phyloP scores from a whole-genome alignment of 441 rosid species.

The Dalechampia spathulata region DNA sequence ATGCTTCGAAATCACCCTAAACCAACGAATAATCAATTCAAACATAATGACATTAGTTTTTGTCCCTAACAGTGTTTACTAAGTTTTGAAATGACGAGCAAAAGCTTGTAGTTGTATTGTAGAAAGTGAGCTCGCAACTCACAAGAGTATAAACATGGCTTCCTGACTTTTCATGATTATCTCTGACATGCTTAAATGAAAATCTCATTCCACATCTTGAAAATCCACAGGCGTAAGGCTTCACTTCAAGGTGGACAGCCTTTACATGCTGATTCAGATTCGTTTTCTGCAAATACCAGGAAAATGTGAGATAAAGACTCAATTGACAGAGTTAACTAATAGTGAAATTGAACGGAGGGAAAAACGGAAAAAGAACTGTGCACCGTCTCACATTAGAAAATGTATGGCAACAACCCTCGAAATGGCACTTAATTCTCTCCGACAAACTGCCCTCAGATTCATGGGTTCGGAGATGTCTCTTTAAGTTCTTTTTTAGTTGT shows the following conservation, averaged over 20 bases:
- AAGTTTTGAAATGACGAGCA: background rate
- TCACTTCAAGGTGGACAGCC: slow-evolving; percentile 51
- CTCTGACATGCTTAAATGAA: slow-evolving; percentile 73
- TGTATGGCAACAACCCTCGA: slow-evolving; percentile 41
- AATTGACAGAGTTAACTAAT: background rate
- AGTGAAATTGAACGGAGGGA: no score
- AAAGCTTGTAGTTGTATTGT: no score
- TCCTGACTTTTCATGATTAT: slow-evolving; percentile 65
- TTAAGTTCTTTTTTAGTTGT: slow-evolving; percentile 64
- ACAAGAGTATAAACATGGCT: slow-evolving; percentile 53
- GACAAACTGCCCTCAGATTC: slow-evolving; percentile 26
- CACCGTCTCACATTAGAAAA: slow-evolving; percentile 64
- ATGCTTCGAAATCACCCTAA: slow-evolving; percentile 76
- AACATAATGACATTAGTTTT: no score
- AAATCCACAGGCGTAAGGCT: slow-evolving; percentile 59
- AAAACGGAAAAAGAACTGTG: no score
- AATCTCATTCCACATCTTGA: slow-evolving; percentile 64
- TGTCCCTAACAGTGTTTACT: background rate
- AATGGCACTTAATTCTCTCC: slow-evolving; percentile 44
- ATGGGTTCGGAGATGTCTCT: slow-evolving; percentile 62
- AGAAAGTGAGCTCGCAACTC: no score
- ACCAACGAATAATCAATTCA: background rate
- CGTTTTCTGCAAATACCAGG: slow-evolving; percentile 40
- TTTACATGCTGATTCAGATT: slow-evolving; percentile 61
- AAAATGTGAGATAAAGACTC: background rate